Evolutionary conservation across 2,329 filamentous ascomycete genomes (phyloP).

Genomic region (Leptographium flavum): DNA sequence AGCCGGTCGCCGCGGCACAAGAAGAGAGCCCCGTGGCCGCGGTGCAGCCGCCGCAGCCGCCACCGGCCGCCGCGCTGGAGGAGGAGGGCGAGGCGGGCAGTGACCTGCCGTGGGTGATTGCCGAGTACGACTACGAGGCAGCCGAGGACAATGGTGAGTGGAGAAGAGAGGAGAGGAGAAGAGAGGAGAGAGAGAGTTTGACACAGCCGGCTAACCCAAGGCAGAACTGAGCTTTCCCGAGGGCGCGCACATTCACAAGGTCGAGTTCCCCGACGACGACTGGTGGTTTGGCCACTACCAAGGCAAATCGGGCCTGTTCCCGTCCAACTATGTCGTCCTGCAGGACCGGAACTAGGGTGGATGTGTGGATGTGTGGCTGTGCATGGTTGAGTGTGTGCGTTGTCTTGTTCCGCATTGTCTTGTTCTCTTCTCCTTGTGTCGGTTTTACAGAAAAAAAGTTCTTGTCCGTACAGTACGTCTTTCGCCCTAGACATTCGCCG

Average conservation of each 20-base stretch:
- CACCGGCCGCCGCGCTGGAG: conserved; percentile 12
- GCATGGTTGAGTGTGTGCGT: no score
- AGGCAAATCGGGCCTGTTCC: conserved; percentile 73
- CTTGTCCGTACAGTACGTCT: not conserved
- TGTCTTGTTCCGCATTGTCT: not conserved
- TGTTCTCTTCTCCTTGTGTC: not conserved
- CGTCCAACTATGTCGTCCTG: conserved; percentile 54
- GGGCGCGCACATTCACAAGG: conserved; percentile 62
- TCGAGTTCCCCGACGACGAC: conserved; percentile 95
- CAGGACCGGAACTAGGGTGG: conserved; percentile 16
- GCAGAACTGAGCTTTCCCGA: conserved; percentile 71
- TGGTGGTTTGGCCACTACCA: conserved; percentile 93
- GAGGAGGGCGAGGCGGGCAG: conserved; percentile 12
- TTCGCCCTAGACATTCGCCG: no score
- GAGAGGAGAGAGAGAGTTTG: no score
- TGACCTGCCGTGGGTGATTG: conserved; percentile 56
- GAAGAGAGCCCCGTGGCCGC: conserved; percentile 9
- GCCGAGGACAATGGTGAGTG: conserved; percentile 78
- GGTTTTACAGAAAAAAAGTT: conserved; percentile 4
- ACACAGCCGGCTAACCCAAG: conserved; percentile 22
- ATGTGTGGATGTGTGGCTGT: no score
- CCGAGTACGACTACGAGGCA: conserved; percentile 91
- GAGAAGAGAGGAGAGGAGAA: no score
- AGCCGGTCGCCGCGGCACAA: conserved; percentile 3
- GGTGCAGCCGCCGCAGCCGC: conserved; percentile 16